phyloP scores from a whole-genome alignment of 1,284 basidiomycete species.

The Trichosporon ovoides region DNA sequence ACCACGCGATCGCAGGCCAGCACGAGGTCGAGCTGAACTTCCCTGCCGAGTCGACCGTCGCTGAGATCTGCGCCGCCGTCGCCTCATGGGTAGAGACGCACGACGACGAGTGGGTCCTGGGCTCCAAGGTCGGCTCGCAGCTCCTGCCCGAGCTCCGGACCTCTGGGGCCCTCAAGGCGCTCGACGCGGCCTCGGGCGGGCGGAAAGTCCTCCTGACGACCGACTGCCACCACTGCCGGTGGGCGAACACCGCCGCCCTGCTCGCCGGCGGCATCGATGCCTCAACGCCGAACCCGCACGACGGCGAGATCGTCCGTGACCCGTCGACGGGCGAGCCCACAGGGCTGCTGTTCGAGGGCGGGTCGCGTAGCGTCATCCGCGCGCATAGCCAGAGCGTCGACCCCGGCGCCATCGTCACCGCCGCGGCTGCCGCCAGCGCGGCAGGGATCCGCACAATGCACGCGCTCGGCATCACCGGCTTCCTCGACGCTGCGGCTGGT shows the following conservation, averaged over 20 bases:
- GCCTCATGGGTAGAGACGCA: background rate
- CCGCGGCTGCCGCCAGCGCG: background rate
- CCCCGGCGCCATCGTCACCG: background rate
- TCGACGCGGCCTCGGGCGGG: conserved; percentile 1
- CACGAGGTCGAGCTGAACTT: conserved; percentile 6
- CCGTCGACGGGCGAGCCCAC: background rate
- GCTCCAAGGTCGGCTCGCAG: conserved; percentile 3
- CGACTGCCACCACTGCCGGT: conserved; percentile 8
- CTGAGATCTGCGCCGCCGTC: conserved; percentile 5
- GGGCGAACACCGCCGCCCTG: conserved; percentile 6
- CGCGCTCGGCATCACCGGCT: conserved; percentile 1
- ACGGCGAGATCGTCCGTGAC: conserved; percentile 8
- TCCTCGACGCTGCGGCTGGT: conserved; percentile 4
- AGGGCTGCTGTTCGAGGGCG: conserved; percentile 5
- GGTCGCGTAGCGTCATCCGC: background rate
- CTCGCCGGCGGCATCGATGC: background rate
- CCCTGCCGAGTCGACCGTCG: conserved; percentile 1
- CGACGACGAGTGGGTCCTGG: conserved; percentile 4
- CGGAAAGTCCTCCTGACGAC: conserved; percentile 6
- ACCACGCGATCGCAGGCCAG: conserved; percentile 3
- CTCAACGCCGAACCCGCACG: background rate
- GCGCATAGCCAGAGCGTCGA: background rate
- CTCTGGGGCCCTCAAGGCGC: background rate
- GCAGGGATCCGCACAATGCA: conserved; percentile 2
- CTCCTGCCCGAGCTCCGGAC: background rate